phyloP scores from a whole-genome alignment of 2,329 filamentous ascomycete genomes.

The Phialocephala sp. region DNA sequence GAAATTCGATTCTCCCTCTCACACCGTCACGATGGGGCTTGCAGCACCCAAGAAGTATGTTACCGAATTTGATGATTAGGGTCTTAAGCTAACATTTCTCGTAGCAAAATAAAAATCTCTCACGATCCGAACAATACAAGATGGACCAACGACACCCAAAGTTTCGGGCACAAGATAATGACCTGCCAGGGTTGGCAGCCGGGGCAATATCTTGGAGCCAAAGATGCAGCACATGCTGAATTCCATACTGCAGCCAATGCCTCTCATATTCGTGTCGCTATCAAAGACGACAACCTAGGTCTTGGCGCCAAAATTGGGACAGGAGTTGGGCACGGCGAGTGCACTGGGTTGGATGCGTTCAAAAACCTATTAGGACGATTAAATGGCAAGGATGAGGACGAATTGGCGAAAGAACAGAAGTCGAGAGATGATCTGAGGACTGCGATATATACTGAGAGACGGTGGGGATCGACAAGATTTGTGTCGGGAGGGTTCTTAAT shows the following conservation, averaged over 20 bases:
- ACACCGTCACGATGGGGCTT: conserved; percentile 63
- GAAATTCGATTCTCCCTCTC: conserved; percentile 13
- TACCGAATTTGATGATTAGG: conserved; percentile 23
- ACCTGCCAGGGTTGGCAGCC: conserved; percentile 89
- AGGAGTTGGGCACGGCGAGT: conserved; percentile 68
- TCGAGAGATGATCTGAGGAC: conserved; percentile 73
- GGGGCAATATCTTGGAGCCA: conserved; percentile 80
- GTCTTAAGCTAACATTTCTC: conserved; percentile 47
- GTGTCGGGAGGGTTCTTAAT: conserved; percentile 79
- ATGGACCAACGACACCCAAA: conserved; percentile 83
- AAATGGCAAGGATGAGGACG: conserved; percentile 83
- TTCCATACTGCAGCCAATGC: conserved; percentile 81
- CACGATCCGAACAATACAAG: conserved; percentile 94
- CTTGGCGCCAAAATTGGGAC: conserved; percentile 81
- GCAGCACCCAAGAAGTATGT: conserved; percentile 69
- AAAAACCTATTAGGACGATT: conserved; percentile 85
- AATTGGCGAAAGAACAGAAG: conserved; percentile 72
- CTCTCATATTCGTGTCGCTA: conserved; percentile 80
- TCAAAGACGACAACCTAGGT: conserved; percentile 92
- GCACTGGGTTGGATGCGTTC: conserved; percentile 86
- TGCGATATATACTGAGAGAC: conserved; percentile 74
- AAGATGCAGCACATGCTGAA: conserved; percentile 74
- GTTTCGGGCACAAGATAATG: conserved; percentile 90
- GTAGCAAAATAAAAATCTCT: conserved; percentile 69
- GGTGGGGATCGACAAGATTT: conserved; percentile 83